Conservation (phyloP, 495 filamentous ascomycete species). For the Evernia prunastri region DNA sequence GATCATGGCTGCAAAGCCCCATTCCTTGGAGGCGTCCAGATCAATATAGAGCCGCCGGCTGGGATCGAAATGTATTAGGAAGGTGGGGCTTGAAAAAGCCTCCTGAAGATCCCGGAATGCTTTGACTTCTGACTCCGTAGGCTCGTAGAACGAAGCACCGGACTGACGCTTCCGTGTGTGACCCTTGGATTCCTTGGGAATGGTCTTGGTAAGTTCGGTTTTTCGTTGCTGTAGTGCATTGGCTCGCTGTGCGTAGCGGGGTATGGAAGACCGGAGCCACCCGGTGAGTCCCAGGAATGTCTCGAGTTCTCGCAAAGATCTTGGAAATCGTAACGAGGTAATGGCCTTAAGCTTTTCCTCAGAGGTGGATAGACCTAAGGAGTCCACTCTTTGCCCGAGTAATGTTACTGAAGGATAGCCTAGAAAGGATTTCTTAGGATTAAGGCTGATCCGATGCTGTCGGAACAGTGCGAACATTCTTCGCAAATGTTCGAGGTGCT, state of each 20-base stretch:
- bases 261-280: neutral
- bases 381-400: constrained; percentile 10
- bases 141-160: neutral
- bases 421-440: constrained; percentile 7
- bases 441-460: neutral
- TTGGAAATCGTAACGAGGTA: neutral
- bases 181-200: too few species aligned
- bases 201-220: too few species aligned
- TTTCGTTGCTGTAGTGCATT: neutral
- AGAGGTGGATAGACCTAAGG: constrained; percentile 5
- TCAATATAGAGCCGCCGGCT: neutral
- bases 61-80: neutral
- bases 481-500: neutral
- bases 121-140: neutral
- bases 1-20: constrained; percentile 1
- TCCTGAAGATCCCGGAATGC: neutral
- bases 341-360: constrained; percentile 7
- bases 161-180: too few species aligned
- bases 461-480: neutral
- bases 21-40: constrained; percentile 12
- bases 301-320: constrained; percentile 6
- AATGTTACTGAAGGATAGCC: constrained; percentile 5
- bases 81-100: neutral
- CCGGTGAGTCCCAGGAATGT: constrained; percentile 8
- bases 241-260: neutral